phyloP scores from a whole-genome alignment of 2,329 filamentous ascomycete genomes.

The Didymella segeticola region DNA sequence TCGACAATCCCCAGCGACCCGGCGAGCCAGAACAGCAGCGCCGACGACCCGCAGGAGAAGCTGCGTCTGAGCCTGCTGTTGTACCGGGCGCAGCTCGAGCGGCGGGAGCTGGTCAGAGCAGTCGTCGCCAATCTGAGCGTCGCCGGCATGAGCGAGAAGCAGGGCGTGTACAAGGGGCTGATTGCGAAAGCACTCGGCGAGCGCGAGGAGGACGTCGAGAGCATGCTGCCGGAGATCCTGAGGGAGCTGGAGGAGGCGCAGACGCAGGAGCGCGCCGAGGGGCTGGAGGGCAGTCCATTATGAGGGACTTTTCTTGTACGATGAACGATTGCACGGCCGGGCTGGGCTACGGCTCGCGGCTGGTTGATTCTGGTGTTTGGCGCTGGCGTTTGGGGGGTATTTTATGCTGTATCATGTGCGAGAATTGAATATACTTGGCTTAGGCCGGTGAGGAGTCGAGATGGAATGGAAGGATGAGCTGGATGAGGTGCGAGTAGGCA shows the following conservation, averaged over 20 bases:
- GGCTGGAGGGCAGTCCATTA: slow-evolving; percentile 43
- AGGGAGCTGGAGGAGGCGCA: slow-evolving; percentile 58
- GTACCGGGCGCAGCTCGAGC: slow-evolving; percentile 63
- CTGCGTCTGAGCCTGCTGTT: slow-evolving; percentile 66
- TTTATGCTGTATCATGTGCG: no score
- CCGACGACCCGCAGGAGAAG: slow-evolving; percentile 52
- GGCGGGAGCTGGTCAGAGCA: slow-evolving; percentile 68
- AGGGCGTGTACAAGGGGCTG: slow-evolving; percentile 74
- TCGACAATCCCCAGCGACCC: slow-evolving; percentile 27
- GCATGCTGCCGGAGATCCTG: slow-evolving; percentile 61
- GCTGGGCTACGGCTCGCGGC: no score
- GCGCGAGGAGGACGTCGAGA: slow-evolving; percentile 72
- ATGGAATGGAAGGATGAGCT: no score
- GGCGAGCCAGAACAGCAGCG: slow-evolving; percentile 33
- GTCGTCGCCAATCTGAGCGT: slow-evolving; percentile 73
- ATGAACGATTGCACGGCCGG: no score
- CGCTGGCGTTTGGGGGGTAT: no score
- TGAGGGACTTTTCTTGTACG: no score
- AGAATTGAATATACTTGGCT: no score
- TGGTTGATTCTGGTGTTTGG: neutral
- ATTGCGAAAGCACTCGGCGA: slow-evolving; percentile 72
- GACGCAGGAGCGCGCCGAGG: slow-evolving; percentile 46
- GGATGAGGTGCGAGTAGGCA: no score
- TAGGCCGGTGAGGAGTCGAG: no score
- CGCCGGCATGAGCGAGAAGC: slow-evolving; percentile 74